These are phyloP conservation scores for Citrus medica DNA, from an alignment of 345 rosid genomes.

Conservation along the genomic window DNA sequence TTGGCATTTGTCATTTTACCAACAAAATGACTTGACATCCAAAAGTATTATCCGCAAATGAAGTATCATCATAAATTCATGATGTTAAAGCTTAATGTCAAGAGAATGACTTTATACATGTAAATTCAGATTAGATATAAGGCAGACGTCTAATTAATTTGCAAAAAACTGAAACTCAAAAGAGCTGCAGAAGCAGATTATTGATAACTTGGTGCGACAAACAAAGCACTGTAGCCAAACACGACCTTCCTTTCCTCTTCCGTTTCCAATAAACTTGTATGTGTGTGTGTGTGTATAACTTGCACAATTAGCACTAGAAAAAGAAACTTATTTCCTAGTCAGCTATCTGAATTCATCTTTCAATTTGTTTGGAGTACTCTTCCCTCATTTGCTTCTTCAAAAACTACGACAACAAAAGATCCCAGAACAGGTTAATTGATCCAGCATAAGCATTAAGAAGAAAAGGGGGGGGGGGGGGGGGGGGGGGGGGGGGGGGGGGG, in stretches of 20 bases:
- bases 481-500: no score
- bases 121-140: background rate
- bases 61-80: background rate
- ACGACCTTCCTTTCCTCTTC: background rate
- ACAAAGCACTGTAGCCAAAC: background rate
- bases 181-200: conserved; percentile 8
- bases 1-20: no score
- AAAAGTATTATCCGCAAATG: no score
- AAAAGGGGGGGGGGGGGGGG: no score
- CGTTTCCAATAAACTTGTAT: no score
- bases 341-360: conserved; percentile 16
- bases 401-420: conserved; percentile 33
- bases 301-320: background rate
- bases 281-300: background rate
- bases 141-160: background rate
- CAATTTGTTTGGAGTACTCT: conserved; percentile 64
- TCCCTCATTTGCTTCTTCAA: conserved; percentile 53
- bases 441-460: background rate
- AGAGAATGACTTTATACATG: background rate
- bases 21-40: no score
- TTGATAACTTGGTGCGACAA: background rate
- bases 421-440: background rate
- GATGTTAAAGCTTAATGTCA: no score
- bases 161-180: background rate
- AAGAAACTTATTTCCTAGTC: background rate